Evolutionary conservation across 495 filamentous ascomycete species (phyloP), one percentile per base, ranked within the genome.

Genomic region (Xylaria flabelliformis): DNA sequence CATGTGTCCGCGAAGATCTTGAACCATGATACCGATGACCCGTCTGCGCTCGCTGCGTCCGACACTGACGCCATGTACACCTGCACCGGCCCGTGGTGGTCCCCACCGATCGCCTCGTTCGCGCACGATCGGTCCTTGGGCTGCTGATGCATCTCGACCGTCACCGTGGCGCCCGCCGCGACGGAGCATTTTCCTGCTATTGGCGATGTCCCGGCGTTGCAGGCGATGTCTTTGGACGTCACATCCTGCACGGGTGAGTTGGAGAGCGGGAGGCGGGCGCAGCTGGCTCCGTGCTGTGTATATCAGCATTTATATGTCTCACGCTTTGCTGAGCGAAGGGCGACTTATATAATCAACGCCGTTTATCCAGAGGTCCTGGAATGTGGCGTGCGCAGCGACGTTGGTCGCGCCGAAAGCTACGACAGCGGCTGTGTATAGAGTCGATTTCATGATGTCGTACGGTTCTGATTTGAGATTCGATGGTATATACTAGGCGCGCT

Each of bases 131-230:
- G 80, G 74, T 84, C 81, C 19, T 78, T 76, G 19, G 78, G 78
- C 80, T 86, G 84, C 79, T 83, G 82, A 71, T 88, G 86, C 81
- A 88, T 87, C 80, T 87, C 86, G 4, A 87, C 83, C 3, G 84
- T 84, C 3, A 88, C 81, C 3, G 81, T 85, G 0, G 74, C 74
- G 10, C 85, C 85, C 24, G 85, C 84, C 72, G 80, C 79, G 61
- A 88, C 83, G 48, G 79, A 73, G 74, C 86, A 88, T 74, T 86
- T 83, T 17, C 73, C 78, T 2, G 70, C 58, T 3, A 81, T 80
- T 0, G 77, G 75, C 9, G 73, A 74, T 17, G 82, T 74, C 42
- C 79, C 79, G 3, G 79, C 80, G 58, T 85, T 85, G 75, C 84
- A 85, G 41, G 79, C 79, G 41, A 86, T 64, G 39, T 79, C 80